Base-by-base conservation (phyloP, 2,329 filamentous ascomycete genomes). In the Penicillium nordicum region DNA sequence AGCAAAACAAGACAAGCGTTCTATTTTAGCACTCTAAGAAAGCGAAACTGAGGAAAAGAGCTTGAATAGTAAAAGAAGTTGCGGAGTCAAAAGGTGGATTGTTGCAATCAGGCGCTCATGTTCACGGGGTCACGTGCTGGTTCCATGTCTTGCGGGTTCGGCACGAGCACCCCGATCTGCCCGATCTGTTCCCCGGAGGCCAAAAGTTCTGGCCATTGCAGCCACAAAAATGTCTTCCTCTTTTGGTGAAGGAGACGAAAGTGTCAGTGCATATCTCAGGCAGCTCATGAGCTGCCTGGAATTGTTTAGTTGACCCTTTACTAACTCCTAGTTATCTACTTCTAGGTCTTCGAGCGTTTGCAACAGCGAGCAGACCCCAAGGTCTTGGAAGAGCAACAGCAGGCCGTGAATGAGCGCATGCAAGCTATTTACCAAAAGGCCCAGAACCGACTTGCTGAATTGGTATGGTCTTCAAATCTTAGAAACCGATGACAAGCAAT, bases 391-490 rank as follows among this genome's bases (percentile, higher is more conserved):
- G 80, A 84, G 68, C 80, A 83, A 61, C 79, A 86, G 64, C 79
- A 82, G 65, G 82, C 83, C 55, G 74, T 87, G 67, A 83, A 84
- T 69, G 82, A 83, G 66, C 79, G 83, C 49, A 76, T 84, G 23
- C 76, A 80, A 62, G 77, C 78, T 27, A 84, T 86, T 58, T 81
- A 85, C 61, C 78, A 83, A 63, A 85, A 84, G 70, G 82, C 85
- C 21, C 85, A 89, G 69, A 73, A 81, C 63, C 80, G 86, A 53
- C 79, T 89, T 53, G 80, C 79, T 37, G 85, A 89, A 71, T 74
- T 91, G 76, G 87, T 89, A 77, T 57, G 79, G 52, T 42, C 57
- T 46, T 32, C 14, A 23, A 8, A 36, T 47, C 41, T 29, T 51
- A 53, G 53, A 25, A 16, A 25, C 29, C 42, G 29, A 41, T 16